A percentile compares a stretch with the other conserved stretches of the same genome.
Evolutionary conservation across 345 rosid species (phyloP).

Genomic region (Psidium friedrichsthalianum): DNA sequence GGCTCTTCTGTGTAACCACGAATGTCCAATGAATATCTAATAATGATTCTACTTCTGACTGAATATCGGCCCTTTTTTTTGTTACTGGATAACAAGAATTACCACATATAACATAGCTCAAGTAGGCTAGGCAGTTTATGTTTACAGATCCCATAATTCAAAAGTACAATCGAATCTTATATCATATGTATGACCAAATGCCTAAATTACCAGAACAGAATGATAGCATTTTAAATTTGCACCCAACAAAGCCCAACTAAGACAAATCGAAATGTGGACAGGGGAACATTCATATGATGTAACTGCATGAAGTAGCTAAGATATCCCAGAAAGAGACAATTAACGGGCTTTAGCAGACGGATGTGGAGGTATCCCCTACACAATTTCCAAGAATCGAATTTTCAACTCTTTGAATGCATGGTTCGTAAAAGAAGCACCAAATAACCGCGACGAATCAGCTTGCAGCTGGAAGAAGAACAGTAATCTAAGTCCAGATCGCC

Average conservation of each 20-base stretch:
- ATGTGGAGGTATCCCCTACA: background rate
- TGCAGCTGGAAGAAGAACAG: background rate
- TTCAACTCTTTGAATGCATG: background rate
- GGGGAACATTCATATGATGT: background rate
- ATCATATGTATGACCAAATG: background rate
- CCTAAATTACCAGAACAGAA: background rate
- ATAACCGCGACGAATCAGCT: background rate
- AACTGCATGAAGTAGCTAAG: background rate
- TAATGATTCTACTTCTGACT: background rate
- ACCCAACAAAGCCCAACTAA: background rate
- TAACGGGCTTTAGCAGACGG: background rate
- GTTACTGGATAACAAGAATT: background rate
- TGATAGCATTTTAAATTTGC: background rate
- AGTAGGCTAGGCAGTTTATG: background rate
- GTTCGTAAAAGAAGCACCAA: background rate
- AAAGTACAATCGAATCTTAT: background rate
- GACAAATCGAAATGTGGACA: background rate
- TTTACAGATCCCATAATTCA: background rate
- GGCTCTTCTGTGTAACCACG: background rate
- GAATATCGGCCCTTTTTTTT: background rate
- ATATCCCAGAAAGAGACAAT: background rate
- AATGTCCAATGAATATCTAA: background rate
- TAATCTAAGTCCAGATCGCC: background rate
- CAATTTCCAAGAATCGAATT: background rate
- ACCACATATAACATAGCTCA: background rate